These are phyloP conservation scores for Erodium moschatum DNA, from an alignment of 441 rosid species.

Conservation along the genomic window DNA sequence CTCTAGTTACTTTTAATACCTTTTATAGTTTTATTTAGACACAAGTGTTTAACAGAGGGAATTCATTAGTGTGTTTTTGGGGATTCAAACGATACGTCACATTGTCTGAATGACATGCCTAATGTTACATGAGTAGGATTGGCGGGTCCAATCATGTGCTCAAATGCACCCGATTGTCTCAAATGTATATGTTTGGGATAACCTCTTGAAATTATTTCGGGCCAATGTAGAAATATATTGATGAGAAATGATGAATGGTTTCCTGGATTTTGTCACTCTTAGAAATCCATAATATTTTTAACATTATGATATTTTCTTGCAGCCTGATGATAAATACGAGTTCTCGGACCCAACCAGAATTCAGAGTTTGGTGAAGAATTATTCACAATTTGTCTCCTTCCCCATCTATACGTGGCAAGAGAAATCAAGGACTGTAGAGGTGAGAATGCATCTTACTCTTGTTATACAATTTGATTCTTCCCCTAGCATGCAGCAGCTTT, in stretches of 20 bases:
- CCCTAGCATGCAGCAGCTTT: too few relatives aligned
- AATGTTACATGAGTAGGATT: too few relatives aligned
- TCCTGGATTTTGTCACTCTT: background rate
- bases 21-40: background rate
- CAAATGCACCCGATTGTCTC: too few relatives aligned
- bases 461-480: too few relatives aligned
- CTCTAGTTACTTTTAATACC: background rate
- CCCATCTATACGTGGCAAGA: slow-evolving; percentile 95
- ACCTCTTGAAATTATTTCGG: too few relatives aligned
- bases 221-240: too few relatives aligned
- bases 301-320: slow-evolving; percentile 17
- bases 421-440: slow-evolving; percentile 88
- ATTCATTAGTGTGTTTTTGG: background rate
- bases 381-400: slow-evolving; percentile 93
- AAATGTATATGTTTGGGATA: too few relatives aligned
- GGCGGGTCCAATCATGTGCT: too few relatives aligned
- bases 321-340: slow-evolving; percentile 90
- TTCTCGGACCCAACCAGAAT: slow-evolving; percentile 65
- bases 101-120: too few relatives aligned
- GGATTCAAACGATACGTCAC: background rate
- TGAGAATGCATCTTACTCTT: slow-evolving; percentile 21
- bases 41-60: background rate
- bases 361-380: slow-evolving; percentile 83
- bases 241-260: background rate
- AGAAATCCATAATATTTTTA: background rate